Percentiles rank a stretch among this genome's conserved stretches.
Evolutionary conservation across 768 basidiomycete species (phyloP).

Genomic region (Amanita inopinata): DNA sequence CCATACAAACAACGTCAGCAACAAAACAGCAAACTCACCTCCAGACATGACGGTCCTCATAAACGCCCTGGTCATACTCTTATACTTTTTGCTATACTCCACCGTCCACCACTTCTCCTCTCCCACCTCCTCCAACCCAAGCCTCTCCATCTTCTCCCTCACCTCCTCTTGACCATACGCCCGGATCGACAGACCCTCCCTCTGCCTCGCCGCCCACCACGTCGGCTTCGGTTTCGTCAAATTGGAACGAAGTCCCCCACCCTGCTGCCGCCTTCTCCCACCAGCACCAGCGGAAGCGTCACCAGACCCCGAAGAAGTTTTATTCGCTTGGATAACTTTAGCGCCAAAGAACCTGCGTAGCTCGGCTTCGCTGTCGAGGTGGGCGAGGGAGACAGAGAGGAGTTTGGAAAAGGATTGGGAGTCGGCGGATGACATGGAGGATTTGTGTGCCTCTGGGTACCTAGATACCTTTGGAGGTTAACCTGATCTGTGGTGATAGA

Average conservation of each 20-base stretch:
- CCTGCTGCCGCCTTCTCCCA: too few relatives aligned
- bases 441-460: slow-evolving; percentile 42
- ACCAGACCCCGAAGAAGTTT: slow-evolving; percentile 23
- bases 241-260: slow-evolving; percentile 56
- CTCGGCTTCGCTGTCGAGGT: slow-evolving; percentile 86
- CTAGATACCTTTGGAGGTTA: slow-evolving; percentile 19
- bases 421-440: slow-evolving; percentile 19
- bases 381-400: slow-evolving; percentile 67
- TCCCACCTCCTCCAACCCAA: slow-evolving; percentile 19
- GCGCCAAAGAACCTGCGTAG: slow-evolving; percentile 91
- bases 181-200: slow-evolving; percentile 67
- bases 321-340: slow-evolving; percentile 68
- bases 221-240: slow-evolving; percentile 66
- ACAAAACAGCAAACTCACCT: slow-evolving; percentile 48
- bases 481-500: neutral
- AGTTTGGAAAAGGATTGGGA: slow-evolving; percentile 39
- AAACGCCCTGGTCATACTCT: slow-evolving; percentile 71
- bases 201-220: slow-evolving; percentile 64
- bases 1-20: neutral
- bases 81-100: slow-evolving; percentile 79
- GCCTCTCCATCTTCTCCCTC: slow-evolving; percentile 27
- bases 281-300: too few relatives aligned
- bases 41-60: slow-evolving; percentile 74
- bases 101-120: slow-evolving; percentile 87
- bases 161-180: slow-evolving; percentile 47